phyloP scores from a whole-genome alignment of 1,284 basidiomycete species.

The Boletus mariae region DNA sequence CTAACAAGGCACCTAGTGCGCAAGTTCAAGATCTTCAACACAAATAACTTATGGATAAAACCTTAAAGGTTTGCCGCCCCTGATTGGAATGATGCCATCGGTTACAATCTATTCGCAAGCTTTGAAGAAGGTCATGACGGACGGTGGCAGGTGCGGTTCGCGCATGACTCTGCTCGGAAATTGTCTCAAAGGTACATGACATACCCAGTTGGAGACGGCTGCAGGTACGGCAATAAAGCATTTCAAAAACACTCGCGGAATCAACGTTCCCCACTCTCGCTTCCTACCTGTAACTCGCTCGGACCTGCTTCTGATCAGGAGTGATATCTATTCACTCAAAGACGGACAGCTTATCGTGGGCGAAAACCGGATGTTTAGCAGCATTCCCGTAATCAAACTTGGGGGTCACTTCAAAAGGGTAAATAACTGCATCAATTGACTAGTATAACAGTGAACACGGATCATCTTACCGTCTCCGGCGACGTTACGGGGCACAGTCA shows the following conservation, averaged over 20 bases:
- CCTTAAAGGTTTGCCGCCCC: constrained; percentile 53
- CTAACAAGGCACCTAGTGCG: constrained; percentile 40
- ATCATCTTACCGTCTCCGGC: constrained; percentile 94
- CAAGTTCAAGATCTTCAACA: constrained; percentile 95
- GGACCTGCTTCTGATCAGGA: constrained; percentile 91
- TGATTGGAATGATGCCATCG: neutral
- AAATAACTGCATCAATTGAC: constrained; percentile 38
- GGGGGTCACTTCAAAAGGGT: constrained; percentile 84
- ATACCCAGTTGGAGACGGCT: constrained; percentile 86
- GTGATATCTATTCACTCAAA: constrained; percentile 90
- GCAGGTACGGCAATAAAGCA: constrained; percentile 97
- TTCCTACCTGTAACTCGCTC: constrained; percentile 95
- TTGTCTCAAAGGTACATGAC: constrained; percentile 3
- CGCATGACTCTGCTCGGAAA: constrained; percentile 4
- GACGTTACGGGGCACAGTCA: constrained; percentile 86
- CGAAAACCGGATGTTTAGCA: constrained; percentile 82
- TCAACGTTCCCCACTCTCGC: constrained; percentile 94
- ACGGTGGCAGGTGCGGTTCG: constrained; percentile 54
- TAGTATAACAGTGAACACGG: constrained; percentile 28
- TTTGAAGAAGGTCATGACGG: constrained; percentile 91
- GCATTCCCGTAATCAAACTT: constrained; percentile 94
- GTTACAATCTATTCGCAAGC: constrained; percentile 37
- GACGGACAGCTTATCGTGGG: constrained; percentile 94
- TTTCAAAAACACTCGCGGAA: constrained; percentile 89
- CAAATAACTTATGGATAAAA: constrained; percentile 97